phyloP scores from a whole-genome alignment of 805 yeast genomes.

The Hanseniaspora clermontiae region DNA sequence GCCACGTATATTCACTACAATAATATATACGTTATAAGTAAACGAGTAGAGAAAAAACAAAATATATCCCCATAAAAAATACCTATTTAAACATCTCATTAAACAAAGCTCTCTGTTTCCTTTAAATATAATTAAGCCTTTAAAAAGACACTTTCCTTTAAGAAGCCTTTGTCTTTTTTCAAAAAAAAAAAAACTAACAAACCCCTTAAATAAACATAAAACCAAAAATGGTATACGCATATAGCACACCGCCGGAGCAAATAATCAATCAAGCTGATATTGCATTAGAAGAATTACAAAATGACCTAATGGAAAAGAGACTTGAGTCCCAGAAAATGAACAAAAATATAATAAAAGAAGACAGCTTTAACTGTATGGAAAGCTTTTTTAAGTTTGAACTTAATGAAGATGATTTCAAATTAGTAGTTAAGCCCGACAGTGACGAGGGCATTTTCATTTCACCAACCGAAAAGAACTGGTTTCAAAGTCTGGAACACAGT shows the following conservation, averaged over 20 bases:
- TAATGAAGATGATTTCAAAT: background rate
- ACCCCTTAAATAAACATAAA: no score
- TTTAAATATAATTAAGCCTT: no score
- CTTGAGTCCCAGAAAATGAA: background rate
- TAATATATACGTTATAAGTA: no score
- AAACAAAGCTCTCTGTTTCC: no score
- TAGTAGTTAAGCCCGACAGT: background rate
- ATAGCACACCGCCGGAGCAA: background rate
- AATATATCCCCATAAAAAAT: no score
- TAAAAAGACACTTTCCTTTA: no score
- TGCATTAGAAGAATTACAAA: background rate
- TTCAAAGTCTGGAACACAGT: no score
- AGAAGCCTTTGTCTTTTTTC: no score
- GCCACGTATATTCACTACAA: no score
- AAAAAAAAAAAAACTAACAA: no score
- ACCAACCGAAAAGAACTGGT: background rate
- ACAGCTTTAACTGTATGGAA: background rate
- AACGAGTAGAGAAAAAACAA: no score
- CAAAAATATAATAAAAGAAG: background rate
- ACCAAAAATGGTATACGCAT: background rate
- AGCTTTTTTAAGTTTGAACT: background rate
- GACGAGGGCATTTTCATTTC: background rate
- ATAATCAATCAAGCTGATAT: background rate
- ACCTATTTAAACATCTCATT: no score
- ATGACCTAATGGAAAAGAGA: background rate